phyloP scores from a whole-genome alignment of 495 filamentous ascomycete genomes.

The Darksidea phi region DNA sequence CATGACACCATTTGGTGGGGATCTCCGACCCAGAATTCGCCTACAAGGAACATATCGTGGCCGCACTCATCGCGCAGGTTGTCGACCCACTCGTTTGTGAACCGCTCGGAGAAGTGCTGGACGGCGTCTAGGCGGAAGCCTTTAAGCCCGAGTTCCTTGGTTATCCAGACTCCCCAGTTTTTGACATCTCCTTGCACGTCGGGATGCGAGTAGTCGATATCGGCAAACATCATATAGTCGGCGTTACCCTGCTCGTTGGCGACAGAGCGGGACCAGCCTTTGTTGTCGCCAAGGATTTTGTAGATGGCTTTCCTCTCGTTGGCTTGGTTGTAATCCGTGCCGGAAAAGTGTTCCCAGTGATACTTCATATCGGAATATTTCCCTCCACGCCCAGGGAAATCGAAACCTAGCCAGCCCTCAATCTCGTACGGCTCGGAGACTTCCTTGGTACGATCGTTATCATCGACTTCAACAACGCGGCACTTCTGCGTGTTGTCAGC shows the following conservation, averaged over 20 bases:
- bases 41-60: slow-evolving; percentile 63
- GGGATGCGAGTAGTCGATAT: slow-evolving; percentile 65
- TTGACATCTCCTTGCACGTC: slow-evolving; percentile 63
- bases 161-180: slow-evolving; percentile 67
- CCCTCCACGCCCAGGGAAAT: slow-evolving; percentile 61
- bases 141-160: slow-evolving; percentile 54
- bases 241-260: slow-evolving; percentile 68
- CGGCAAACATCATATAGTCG: slow-evolving; percentile 63
- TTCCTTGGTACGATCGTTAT: slow-evolving; percentile 53
- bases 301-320: slow-evolving; percentile 63
- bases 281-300: slow-evolving; percentile 62
- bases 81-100: slow-evolving; percentile 60
- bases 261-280: slow-evolving; percentile 66
- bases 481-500: slow-evolving; percentile 64
- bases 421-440: slow-evolving; percentile 63
- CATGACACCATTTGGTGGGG: slow-evolving; percentile 55
- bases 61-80: slow-evolving; percentile 52
- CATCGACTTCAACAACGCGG: slow-evolving; percentile 58
- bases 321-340: slow-evolving; percentile 62
- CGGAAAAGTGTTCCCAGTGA: slow-evolving; percentile 52
- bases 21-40: slow-evolving; percentile 71
- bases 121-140: slow-evolving; percentile 75
- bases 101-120: slow-evolving; percentile 67
- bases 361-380: slow-evolving; percentile 64
- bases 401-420: slow-evolving; percentile 65